These are phyloP conservation scores for Spathaspora hagerdaliae DNA, from an alignment of 805 yeast species.

Conservation along the genomic window DNA sequence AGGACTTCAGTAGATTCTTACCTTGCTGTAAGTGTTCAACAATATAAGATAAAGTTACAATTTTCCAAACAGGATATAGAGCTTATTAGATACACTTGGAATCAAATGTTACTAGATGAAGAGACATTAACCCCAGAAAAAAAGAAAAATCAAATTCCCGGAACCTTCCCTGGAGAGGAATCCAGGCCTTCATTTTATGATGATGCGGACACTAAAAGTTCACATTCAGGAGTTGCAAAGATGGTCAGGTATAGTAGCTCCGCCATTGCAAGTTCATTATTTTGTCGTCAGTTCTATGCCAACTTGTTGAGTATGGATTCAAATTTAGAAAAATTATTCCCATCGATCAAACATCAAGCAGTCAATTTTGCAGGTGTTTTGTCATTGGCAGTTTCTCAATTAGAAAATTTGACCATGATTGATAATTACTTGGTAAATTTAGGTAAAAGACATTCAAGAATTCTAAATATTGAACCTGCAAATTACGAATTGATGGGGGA, in stretches of 20 bases:
- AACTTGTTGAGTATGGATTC: constrained; percentile 63
- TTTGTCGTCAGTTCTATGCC: constrained; percentile 73
- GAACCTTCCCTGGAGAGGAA: constrained; percentile 6
- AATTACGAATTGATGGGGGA: constrained; percentile 72
- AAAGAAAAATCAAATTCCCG: constrained; percentile 12
- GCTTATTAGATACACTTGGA: constrained; percentile 45
- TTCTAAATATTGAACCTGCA: constrained; percentile 65
- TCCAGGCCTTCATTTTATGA: background rate
- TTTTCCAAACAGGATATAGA: constrained; percentile 38
- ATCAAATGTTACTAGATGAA: constrained; percentile 38
- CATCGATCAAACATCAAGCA: constrained; percentile 76
- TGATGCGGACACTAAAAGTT: background rate
- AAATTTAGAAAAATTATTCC: constrained; percentile 59
- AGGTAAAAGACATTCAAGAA: constrained; percentile 73
- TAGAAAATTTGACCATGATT: constrained; percentile 55
- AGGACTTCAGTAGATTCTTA: constrained; percentile 19
- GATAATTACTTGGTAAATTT: constrained; percentile 58
- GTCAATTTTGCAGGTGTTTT: constrained; percentile 76
- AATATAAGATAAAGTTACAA: constrained; percentile 17
- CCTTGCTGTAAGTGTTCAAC: constrained; percentile 8
- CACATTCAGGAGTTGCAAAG: constrained; percentile 1
- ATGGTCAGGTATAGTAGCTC: constrained; percentile 10
- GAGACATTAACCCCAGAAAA: constrained; percentile 2
- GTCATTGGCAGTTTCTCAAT: constrained; percentile 58
- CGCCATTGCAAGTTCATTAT: constrained; percentile 45